A percentile compares a stretch with the other conserved stretches of the same genome.
Conservation (phyloP, 495 filamentous ascomycete genomes). For the Daldinia grandis region DNA sequence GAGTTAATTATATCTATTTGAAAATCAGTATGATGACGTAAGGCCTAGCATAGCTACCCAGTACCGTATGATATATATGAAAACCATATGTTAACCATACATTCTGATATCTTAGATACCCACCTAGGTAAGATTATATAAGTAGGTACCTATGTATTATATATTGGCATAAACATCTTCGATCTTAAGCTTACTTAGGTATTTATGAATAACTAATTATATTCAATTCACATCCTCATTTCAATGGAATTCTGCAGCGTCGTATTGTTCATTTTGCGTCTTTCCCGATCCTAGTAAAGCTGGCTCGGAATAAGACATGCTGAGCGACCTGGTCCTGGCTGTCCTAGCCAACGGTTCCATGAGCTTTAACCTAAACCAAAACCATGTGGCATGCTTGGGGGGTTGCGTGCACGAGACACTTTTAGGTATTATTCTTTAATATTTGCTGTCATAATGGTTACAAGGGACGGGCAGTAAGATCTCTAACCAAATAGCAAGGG, state of each 20-base stretch:
- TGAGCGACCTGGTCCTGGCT: conserved; percentile 6
- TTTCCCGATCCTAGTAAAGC: conserved; percentile 17
- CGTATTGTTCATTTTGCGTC: conserved; percentile 37
- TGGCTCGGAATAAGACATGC: conserved; percentile 20
- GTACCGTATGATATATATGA: background rate
- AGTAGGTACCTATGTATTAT: background rate
- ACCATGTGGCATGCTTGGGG: conserved; percentile 29
- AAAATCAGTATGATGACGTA: background rate
- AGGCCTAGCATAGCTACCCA: background rate
- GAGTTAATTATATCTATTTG: background rate
- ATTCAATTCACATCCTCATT: conserved; percentile 16
- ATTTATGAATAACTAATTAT: conserved; percentile 6
- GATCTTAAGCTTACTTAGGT: background rate
- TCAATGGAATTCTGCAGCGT: conserved; percentile 24
- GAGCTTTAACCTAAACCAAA: conserved; percentile 30
- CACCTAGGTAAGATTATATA: background rate
- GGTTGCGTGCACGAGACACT: conserved; percentile 27
- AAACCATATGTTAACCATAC: too few relatives aligned
- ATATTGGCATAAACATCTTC: background rate
- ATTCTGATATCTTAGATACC: background rate
- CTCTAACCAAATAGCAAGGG: conserved; percentile 13
- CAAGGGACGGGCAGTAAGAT: conserved; percentile 21
- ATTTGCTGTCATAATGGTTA: conserved; percentile 33
- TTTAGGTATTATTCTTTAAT: conserved; percentile 21
- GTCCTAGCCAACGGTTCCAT: conserved; percentile 24